These are phyloP conservation scores for Penicillium salamii DNA, from an alignment of 495 filamentous ascomycete genomes.

Conservation along the genomic window DNA sequence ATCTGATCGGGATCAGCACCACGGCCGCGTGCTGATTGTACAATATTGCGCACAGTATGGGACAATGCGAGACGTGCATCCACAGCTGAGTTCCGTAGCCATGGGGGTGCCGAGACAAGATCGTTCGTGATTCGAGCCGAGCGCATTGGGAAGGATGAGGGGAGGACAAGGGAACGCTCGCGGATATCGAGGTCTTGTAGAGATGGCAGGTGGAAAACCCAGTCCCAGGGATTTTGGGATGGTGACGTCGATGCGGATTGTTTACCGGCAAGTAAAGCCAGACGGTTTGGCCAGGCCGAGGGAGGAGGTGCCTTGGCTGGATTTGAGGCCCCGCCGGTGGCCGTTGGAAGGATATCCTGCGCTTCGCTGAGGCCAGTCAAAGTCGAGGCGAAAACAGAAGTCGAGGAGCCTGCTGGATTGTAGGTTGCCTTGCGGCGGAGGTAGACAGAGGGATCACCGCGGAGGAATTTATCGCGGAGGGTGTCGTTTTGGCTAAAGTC, in stretches of 20 bases:
- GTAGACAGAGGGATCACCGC: slow-evolving; percentile 69
- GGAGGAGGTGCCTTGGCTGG: slow-evolving; percentile 33
- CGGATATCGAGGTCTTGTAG: slow-evolving; percentile 68
- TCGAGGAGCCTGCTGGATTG: slow-evolving; percentile 55
- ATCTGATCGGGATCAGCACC: slow-evolving; percentile 38
- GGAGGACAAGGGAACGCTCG: slow-evolving; percentile 73
- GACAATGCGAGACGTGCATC: slow-evolving; percentile 75
- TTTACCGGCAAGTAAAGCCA: slow-evolving; percentile 17
- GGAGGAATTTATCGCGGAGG: slow-evolving; percentile 65
- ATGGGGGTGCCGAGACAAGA: slow-evolving; percentile 34
- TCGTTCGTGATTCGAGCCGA: slow-evolving; percentile 29
- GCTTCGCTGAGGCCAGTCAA: slow-evolving; percentile 49
- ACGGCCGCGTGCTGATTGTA: slow-evolving; percentile 33
- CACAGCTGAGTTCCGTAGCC: slow-evolving; percentile 62
- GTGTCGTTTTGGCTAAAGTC: slow-evolving; percentile 67
- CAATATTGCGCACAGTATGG: slow-evolving; percentile 57
- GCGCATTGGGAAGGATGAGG: slow-evolving; percentile 45
- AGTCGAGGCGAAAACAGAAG: slow-evolving; percentile 69
- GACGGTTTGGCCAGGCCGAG: slow-evolving; percentile 23
- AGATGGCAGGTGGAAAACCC: slow-evolving; percentile 67
- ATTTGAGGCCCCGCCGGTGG: slow-evolving; percentile 19
- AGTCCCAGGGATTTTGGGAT: slow-evolving; percentile 57
- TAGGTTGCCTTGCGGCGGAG: slow-evolving; percentile 74
- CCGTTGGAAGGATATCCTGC: slow-evolving; percentile 36
- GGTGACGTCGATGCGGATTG: slow-evolving; percentile 36